These are phyloP conservation scores for Microthlaspi erraticum DNA, from an alignment of 345 rosid species.

Conservation along the genomic window DNA sequence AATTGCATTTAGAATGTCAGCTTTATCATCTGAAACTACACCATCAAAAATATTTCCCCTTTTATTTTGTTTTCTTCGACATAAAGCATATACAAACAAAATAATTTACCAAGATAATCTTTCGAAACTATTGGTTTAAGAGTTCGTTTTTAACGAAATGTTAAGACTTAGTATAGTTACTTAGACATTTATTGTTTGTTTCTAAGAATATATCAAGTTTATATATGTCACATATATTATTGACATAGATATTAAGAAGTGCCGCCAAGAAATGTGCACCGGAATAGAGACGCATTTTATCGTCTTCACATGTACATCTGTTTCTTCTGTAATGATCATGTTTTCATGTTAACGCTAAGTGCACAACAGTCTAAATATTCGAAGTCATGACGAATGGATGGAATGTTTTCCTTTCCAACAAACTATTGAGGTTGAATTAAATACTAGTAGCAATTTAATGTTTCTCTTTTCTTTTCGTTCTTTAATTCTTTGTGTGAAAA, in stretches of 20 bases:
- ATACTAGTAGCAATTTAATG: not conserved
- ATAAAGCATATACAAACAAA: too few relatives aligned
- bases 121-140: not conserved
- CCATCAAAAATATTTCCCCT: too few relatives aligned
- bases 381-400: conserved; percentile 17
- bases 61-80: too few relatives aligned
- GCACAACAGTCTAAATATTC: conserved; percentile 16
- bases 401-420: conserved; percentile 19
- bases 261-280: not conserved
- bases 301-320: not conserved
- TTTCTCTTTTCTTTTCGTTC: not conserved
- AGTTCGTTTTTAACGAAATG: not conserved
- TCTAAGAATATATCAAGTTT: too few relatives aligned
- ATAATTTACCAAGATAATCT: not conserved
- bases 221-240: too few relatives aligned
- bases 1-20: conserved; percentile 14
- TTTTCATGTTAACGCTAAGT: conserved; percentile 5
- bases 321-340: not conserved
- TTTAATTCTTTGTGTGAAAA: not conserved
- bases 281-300: not conserved
- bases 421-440: not conserved
- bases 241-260: not conserved
- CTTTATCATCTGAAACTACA: not conserved
- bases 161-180: too few relatives aligned
- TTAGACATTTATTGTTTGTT: too few relatives aligned